A percentile compares a stretch with the other conserved stretches of the same genome.
These are phyloP conservation scores for Ogataea neopini DNA, from an alignment of 805 yeast species.

Conservation along the genomic window DNA sequence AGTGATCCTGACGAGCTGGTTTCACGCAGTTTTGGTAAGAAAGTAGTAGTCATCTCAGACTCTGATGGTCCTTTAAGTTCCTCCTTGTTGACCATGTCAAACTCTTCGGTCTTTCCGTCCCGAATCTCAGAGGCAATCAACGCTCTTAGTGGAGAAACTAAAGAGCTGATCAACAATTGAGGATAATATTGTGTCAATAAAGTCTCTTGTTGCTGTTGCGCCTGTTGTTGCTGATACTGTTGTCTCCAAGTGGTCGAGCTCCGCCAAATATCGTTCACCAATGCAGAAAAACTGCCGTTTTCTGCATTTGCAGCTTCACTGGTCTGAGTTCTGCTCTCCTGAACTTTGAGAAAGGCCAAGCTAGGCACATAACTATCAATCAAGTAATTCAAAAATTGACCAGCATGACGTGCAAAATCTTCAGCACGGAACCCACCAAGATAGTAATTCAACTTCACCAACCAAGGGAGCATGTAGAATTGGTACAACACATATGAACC, in stretches of 20 bases:
- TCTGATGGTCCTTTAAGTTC: constrained; percentile 19
- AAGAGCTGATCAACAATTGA: constrained; percentile 16
- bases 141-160: constrained; percentile 16
- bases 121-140: constrained; percentile 7
- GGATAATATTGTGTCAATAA: constrained; percentile 12
- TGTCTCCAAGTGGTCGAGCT: not conserved
- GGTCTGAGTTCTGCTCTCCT: too few relatives aligned
- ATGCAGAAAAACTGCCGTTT: constrained; percentile 5
- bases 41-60: constrained; percentile 5
- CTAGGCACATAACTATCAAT: constrained; percentile 17
- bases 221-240: not conserved
- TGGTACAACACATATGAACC: constrained; percentile 56
- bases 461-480: constrained; percentile 52
- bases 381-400: constrained; percentile 15
- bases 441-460: constrained; percentile 38
- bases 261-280: constrained; percentile 15
- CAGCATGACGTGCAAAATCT: constrained; percentile 8
- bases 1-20: constrained; percentile 14
- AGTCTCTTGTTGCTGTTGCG: constrained; percentile 1
- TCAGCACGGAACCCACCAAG: constrained; percentile 16
- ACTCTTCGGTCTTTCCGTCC: constrained; percentile 36
- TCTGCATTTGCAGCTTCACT: too few relatives aligned
- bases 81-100: constrained; percentile 46
- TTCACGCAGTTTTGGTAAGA: constrained; percentile 17
- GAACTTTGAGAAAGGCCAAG: constrained; percentile 14